Percentiles rank a stretch among this genome's conserved stretches.
phyloP scores from a whole-genome alignment of 2,329 filamentous ascomycete species.

The Sporothrix dimorphospora region DNA sequence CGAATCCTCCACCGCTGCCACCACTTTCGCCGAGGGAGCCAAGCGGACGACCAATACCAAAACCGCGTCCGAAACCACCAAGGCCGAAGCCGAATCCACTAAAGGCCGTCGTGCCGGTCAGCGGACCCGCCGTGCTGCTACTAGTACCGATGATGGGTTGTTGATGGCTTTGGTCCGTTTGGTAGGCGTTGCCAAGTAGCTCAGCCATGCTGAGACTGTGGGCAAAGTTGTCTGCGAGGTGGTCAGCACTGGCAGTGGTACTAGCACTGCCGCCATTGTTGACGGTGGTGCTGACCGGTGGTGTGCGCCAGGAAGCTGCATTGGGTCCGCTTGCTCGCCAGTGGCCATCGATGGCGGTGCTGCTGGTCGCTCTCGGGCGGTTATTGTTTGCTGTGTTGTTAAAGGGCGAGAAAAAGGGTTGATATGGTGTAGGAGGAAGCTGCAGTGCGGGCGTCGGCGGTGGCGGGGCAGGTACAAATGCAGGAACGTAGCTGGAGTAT shows the following conservation, averaged over 20 bases:
- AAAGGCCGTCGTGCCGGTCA: neutral
- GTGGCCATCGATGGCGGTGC: neutral
- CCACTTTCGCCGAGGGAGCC: neutral
- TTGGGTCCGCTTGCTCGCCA: neutral
- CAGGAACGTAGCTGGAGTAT: neutral
- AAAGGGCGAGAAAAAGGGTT: neutral
- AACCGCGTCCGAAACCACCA: neutral
- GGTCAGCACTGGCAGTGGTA: neutral
- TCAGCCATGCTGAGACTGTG: neutral
- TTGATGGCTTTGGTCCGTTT: neutral
- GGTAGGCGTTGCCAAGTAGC: neutral
- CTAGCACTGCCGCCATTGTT: neutral
- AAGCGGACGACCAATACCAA: neutral
- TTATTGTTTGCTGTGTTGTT: neutral
- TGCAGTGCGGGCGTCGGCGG: neutral
- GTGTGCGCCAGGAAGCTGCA: conserved; percentile 15
- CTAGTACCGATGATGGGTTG: too few relatives aligned
- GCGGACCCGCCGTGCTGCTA: neutral
- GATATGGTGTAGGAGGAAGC: neutral
- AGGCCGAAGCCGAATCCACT: neutral
- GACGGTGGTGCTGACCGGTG: neutral
- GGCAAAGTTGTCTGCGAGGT: conserved; percentile 15
- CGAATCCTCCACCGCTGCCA: neutral
- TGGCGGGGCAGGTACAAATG: neutral
- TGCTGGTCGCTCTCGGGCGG: too few relatives aligned